Conservation (phyloP, 495 filamentous ascomycete species). For the Trichoderma erinaceum region DNA sequence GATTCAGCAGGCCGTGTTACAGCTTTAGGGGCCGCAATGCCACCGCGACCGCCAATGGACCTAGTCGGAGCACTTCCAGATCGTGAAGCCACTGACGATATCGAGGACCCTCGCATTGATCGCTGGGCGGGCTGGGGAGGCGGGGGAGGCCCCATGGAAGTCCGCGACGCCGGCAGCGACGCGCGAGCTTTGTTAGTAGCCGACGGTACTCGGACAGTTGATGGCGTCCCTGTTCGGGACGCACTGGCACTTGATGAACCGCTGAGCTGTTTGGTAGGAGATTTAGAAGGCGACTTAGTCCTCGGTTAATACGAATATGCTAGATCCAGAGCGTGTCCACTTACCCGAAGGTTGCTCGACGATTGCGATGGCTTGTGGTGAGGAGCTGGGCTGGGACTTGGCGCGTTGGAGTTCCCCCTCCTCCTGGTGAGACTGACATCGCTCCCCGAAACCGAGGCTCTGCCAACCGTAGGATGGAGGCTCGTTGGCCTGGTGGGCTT, state of each 20-base stretch:
- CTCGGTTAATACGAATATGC: conserved; percentile 20
- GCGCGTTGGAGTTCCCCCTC: conserved; percentile 60
- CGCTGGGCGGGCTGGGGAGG: conserved; percentile 38
- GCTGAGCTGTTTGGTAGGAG: conserved; percentile 71
- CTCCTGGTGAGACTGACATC: conserved; percentile 47
- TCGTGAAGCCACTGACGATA: conserved; percentile 28
- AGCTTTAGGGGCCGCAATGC: conserved; percentile 29
- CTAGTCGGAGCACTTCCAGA: conserved; percentile 28
- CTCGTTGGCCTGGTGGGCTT: conserved; percentile 35
- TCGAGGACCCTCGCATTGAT: conserved; percentile 30
- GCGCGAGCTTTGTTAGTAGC: conserved; percentile 47
- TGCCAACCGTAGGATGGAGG: conserved; percentile 27
- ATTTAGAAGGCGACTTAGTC: conserved; percentile 66
- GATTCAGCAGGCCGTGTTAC: conserved; percentile 28
- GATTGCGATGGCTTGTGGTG: conserved; percentile 39
- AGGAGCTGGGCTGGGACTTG: conserved; percentile 58
- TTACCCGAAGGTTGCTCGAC: conserved; percentile 53
- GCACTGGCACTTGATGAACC: conserved; percentile 49
- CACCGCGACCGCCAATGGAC: conserved; percentile 30
- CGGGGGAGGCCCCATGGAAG: conserved; percentile 58
- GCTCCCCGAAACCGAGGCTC: conserved; percentile 26
- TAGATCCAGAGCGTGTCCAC: conserved; percentile 21
- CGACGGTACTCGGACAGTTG: conserved; percentile 39
- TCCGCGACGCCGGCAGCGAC: conserved; percentile 40
- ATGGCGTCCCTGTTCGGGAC: conserved; percentile 57